phyloP scores from a whole-genome alignment of 768 basidiomycete species.

The Cantharellus anzutake region DNA sequence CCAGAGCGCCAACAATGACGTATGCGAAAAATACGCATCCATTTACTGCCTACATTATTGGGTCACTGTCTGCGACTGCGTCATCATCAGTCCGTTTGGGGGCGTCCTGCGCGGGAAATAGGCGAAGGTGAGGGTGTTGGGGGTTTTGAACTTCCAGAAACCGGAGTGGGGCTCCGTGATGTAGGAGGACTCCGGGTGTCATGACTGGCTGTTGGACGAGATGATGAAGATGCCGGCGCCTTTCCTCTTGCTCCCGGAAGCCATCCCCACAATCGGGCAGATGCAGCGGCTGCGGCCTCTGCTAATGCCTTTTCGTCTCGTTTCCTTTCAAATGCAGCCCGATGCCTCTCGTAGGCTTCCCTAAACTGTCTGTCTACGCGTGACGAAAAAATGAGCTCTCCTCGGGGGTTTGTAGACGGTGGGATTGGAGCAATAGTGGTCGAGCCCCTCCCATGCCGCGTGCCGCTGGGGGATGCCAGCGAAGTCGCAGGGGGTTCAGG shows the following conservation, averaged over 20 bases:
- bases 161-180: too few species aligned
- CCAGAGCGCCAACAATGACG: too few species aligned
- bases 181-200: too few species aligned
- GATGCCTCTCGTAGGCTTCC: constrained; percentile 85
- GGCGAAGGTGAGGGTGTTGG: too few species aligned
- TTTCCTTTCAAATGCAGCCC: constrained; percentile 65
- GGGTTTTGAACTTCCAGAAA: too few species aligned
- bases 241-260: background rate
- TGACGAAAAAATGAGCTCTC: constrained; percentile 90
- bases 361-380: constrained; percentile 66
- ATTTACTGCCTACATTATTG: too few species aligned
- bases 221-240: background rate
- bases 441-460: constrained; percentile 3
- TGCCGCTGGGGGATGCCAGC: constrained; percentile 1
- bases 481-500: background rate
- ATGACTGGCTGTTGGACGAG: background rate
- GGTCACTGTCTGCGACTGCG: too few species aligned
- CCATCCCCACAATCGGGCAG: background rate
- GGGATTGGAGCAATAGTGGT: constrained; percentile 61
- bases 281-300: constrained; percentile 15
- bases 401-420: constrained; percentile 73
- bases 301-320: constrained; percentile 35
- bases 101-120: too few species aligned
- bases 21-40: too few species aligned
- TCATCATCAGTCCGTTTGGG: too few species aligned